Conservation (phyloP, 257 asterid genomes). For the Solanum ossicruentum region DNA sequence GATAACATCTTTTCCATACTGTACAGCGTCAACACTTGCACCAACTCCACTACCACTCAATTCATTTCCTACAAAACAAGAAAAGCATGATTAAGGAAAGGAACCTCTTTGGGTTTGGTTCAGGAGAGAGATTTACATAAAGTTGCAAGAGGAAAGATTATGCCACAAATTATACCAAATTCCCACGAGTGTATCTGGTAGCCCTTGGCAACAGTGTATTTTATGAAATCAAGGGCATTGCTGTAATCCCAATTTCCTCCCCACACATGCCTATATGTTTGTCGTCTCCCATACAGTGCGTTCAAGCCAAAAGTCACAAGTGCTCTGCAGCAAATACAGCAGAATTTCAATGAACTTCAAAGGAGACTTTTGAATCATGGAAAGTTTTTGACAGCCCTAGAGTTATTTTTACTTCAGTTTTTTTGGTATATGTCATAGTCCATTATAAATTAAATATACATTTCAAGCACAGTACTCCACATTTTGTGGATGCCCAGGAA, state of each 20-base stretch:
- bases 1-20: constrained; percentile 61
- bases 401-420: background rate
- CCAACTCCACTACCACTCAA: constrained; percentile 75
- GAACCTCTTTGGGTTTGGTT: background rate
- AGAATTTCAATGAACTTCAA: background rate
- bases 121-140: background rate
- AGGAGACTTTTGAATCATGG: background rate
- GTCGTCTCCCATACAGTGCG: constrained; percentile 76
- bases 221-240: constrained; percentile 65
- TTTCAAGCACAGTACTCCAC: background rate
- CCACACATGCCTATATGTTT: constrained; percentile 36
- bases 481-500: background rate
- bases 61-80: constrained; percentile 60
- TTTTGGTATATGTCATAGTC: background rate
- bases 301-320: constrained; percentile 77
- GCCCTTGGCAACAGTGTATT: constrained; percentile 64
- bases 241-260: constrained; percentile 69
- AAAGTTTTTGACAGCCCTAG: background rate
- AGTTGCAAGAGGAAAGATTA: background rate
- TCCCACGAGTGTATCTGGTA: constrained; percentile 86
- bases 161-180: constrained; percentile 39
- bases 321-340: constrained; percentile 33
- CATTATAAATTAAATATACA: background rate
- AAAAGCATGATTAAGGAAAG: constrained; percentile 1
- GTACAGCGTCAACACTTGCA: constrained; percentile 65